phyloP scores from a whole-genome alignment of 2,329 filamentous ascomycete genomes.

The Furcasterigmium furcatum region DNA sequence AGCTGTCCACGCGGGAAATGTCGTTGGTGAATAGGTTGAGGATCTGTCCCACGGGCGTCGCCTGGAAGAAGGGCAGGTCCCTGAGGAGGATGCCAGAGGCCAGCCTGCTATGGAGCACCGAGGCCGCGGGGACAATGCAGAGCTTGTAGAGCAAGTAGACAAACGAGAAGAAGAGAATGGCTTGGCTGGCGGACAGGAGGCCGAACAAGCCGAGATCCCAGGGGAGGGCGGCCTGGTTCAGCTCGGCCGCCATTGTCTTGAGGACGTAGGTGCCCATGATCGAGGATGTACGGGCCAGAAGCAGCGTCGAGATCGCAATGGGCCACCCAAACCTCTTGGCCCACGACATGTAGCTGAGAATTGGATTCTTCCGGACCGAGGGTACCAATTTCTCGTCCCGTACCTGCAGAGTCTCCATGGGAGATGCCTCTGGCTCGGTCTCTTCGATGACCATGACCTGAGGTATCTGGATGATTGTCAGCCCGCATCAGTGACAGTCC shows the following conservation, averaged over 20 bases:
- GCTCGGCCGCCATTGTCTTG: neutral
- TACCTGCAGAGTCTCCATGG: too few relatives aligned
- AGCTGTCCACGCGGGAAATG: constrained; percentile 15
- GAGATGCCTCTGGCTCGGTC: too few relatives aligned
- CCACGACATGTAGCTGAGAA: neutral
- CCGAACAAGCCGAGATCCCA: neutral
- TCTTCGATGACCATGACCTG: too few relatives aligned
- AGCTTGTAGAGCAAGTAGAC: constrained; percentile 44
- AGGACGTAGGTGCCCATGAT: neutral
- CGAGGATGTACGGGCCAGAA: neutral
- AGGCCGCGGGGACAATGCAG: constrained; percentile 3
- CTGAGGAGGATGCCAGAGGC: neutral
- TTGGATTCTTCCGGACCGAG: neutral
- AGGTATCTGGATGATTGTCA: too few relatives aligned
- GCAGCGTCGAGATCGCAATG: neutral
- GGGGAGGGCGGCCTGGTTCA: neutral
- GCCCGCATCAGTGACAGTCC: too few relatives aligned
- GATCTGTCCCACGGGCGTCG: constrained; percentile 21
- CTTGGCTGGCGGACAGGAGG: constrained; percentile 49
- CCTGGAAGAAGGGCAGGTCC: constrained; percentile 19
- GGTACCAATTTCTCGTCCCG: neutral
- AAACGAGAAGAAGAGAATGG: constrained; percentile 66
- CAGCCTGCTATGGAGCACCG: neutral
- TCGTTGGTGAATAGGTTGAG: constrained; percentile 24
- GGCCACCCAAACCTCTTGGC: neutral